Evolutionary conservation across 768 basidiomycete genomes (phyloP).

Genomic region (Trametes elegans): DNA sequence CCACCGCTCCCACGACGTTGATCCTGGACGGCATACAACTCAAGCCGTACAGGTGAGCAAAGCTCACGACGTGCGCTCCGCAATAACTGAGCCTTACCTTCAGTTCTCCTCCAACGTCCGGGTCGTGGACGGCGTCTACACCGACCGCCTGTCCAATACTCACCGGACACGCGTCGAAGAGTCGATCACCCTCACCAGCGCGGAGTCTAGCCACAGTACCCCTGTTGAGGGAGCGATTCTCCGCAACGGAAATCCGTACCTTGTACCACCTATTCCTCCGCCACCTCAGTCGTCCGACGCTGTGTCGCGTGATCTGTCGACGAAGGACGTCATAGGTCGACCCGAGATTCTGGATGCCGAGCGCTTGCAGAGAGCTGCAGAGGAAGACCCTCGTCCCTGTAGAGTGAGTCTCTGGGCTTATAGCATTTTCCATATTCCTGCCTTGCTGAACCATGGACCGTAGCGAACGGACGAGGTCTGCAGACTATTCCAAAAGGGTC

Average conservation of each 20-base stretch:
- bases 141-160: background rate
- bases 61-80: too few relatives aligned
- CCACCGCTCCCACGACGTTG: background rate
- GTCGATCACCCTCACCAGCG: background rate
- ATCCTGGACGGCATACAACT: background rate
- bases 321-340: too few relatives aligned
- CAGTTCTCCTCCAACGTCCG: background rate
- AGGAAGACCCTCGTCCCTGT: background rate
- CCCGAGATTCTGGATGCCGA: background rate
- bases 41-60: background rate
- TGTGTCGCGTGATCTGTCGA: background rate
- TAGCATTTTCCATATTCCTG: background rate
- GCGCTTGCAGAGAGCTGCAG: background rate
- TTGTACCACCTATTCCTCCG: background rate
- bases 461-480: conserved; percentile 14
- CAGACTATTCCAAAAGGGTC: conserved; percentile 6
- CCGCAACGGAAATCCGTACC: too few relatives aligned
- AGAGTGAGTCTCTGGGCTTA: background rate
- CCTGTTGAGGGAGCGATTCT: too few relatives aligned
- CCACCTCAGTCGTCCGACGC: background rate
- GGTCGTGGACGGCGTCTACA: background rate
- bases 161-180: background rate
- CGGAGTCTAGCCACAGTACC: too few relatives aligned
- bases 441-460: background rate
- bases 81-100: background rate